Evolutionary conservation across 257 asterid genomes (phyloP).

Genomic region (Osmanthus fragrans): DNA sequence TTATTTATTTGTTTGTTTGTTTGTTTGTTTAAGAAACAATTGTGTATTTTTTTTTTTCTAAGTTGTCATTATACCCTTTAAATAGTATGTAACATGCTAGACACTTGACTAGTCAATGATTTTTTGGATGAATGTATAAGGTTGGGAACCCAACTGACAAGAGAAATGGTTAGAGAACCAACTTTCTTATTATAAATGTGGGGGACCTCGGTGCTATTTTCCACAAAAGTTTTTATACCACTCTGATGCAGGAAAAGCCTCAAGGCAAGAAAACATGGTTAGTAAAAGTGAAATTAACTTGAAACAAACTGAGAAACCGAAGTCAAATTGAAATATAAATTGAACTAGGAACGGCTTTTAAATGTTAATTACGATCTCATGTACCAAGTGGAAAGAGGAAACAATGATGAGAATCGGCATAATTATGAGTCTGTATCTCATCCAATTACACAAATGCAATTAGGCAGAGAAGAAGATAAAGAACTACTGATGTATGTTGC

Average conservation of each 20-base stretch:
- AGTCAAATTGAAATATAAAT: neutral
- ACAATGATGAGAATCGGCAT: neutral
- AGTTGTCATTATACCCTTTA: neutral
- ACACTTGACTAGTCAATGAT: neutral
- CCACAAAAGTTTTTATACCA: neutral
- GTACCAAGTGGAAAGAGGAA: neutral
- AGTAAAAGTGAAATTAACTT: neutral
- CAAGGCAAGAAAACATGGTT: neutral
- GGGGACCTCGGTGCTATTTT: neutral
- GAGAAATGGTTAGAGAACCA: neutral
- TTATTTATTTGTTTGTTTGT: neutral
- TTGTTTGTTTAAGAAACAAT: neutral
- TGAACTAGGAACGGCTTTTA: neutral
- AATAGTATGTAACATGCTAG: neutral
- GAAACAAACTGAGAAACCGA: neutral
- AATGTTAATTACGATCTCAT: neutral
- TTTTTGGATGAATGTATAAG: neutral
- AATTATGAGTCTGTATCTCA: neutral
- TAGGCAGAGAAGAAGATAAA: neutral
- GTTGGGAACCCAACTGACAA: neutral
- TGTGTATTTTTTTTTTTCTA: neutral
- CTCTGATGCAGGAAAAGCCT: neutral
- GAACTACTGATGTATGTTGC: neutral
- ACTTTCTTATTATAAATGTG: neutral
- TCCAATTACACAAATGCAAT: neutral